Percentiles rank a stretch among this genome's conserved stretches.
These are phyloP conservation scores for Neofusicoccum umdonicola DNA, from an alignment of 2,329 filamentous ascomycete genomes.

Conservation along the genomic window DNA sequence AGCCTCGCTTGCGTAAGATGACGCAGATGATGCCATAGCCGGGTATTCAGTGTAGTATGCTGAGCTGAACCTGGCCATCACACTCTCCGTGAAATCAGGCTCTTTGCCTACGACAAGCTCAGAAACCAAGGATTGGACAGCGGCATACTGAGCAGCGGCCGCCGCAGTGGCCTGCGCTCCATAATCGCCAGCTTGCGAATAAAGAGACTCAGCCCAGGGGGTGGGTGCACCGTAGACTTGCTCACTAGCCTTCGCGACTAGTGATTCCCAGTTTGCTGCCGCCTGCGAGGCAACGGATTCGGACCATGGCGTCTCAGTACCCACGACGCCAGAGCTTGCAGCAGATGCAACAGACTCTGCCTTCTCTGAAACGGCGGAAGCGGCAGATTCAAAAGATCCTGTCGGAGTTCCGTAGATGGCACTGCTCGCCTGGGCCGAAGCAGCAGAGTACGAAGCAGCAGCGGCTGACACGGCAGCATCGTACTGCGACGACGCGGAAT, in stretches of 20 bases:
- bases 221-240: conserved; percentile 68
- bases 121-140: conserved; percentile 69
- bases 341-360: conserved; percentile 42
- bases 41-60: conserved; percentile 68
- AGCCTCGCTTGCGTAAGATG: conserved; percentile 51
- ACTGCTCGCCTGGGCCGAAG: conserved; percentile 43
- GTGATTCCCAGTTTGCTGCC: conserved; percentile 61
- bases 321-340: conserved; percentile 21
- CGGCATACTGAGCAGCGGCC: conserved; percentile 64
- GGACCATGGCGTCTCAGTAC: conserved; percentile 21
- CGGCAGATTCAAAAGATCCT: conserved; percentile 33
- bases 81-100: conserved; percentile 76
- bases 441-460: conserved; percentile 39
- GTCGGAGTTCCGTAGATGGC: conserved; percentile 45
- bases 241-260: conserved; percentile 64
- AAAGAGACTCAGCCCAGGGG: conserved; percentile 46
- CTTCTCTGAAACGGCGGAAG: conserved; percentile 48
- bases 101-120: conserved; percentile 77
- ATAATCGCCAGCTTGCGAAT: conserved; percentile 56
- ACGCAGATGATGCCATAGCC: conserved; percentile 54
- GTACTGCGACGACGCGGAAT: conserved; percentile 46
- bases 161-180: conserved; percentile 62
- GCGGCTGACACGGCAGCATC: conserved; percentile 45
- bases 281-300: conserved; percentile 43
- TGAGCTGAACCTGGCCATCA: conserved; percentile 67